Evolutionary conservation across 1,284 basidiomycete genomes (phyloP), one percentile per base, ranked within the genome.

Genomic region (Pyrrhoderma lamaoense): DNA sequence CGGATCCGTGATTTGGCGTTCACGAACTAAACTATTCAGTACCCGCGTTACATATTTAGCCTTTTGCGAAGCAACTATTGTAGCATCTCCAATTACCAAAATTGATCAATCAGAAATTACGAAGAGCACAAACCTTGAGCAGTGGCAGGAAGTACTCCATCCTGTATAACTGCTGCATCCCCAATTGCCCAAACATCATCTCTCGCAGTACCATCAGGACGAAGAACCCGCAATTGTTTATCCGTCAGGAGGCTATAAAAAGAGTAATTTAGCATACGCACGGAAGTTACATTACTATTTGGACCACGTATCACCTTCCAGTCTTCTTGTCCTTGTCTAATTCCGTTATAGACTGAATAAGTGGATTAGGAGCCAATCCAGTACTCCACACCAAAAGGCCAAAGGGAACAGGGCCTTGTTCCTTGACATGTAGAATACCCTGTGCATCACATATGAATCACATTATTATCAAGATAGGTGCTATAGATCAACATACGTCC

Each of bases 351-450:
- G 74, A 71, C 51, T 76, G 66, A 44, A 93, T 75, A 39, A 93
- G 70, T 7, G 89, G 88, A 61, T 92, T 92, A 2, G 86, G 79
- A 8, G 86, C 76, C 7, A 93, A 72, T 1, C 89, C 89, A 3
- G 90, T 92, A 58, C 81, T 85, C 92, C 91, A 93, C 16, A 94
- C 89, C 3, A 91, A 75, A 36, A 93, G 69, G 13, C 90, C 90
- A 62, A 85, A 89, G 11, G 80, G 81, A 22, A 89, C 85, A 86
- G 23, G 79, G 59, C 84, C 82, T 47, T 77, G 68, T 60, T 88
- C 80, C 55, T 70, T 73, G 51, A 86, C 78, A 59, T 79, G 68
- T 67, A 82, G 67, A 61, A 68, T 75, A 23, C 74, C 75, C 79
- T 80, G 22, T 14, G 49, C 31, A 66, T 59, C 4, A 67, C 44